These are phyloP conservation scores for Chlamydomonas reinhardtii DNA, from an alignment of 163 green algal species.

Conservation along the genomic window DNA sequence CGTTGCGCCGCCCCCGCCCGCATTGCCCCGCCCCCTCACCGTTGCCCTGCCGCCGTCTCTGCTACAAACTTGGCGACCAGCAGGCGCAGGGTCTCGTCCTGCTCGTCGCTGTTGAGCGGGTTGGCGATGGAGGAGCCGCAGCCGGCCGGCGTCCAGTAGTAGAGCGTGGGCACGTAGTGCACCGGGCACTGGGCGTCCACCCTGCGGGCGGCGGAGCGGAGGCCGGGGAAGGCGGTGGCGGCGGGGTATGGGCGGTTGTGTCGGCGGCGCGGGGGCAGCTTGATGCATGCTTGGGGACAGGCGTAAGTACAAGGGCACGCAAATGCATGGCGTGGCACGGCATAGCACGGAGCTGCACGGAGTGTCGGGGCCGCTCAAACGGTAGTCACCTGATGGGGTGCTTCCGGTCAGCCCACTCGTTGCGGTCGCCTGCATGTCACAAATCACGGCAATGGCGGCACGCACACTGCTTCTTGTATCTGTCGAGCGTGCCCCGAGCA, in stretches of 20 bases:
- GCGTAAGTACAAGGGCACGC: too few species aligned
- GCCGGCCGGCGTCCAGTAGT: constrained; percentile 16
- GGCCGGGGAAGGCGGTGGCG: not conserved
- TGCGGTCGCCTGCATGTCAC: too few species aligned
- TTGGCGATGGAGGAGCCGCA: constrained; percentile 47
- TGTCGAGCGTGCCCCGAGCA: too few species aligned
- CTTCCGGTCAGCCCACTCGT: not conserved
- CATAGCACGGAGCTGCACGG: too few species aligned
- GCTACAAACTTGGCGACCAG: constrained; percentile 44
- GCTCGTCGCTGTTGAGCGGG: constrained; percentile 45
- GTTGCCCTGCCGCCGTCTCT: constrained; percentile 37
- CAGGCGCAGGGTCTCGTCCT: constrained; percentile 27
- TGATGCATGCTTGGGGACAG: too few species aligned
- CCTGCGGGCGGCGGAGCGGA: not conserved
- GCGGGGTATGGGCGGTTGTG: not conserved
- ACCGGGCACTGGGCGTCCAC: constrained; percentile 7
- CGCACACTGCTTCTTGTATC: too few species aligned
- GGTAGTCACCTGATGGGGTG: constrained; percentile 21
- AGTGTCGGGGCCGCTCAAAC: too few species aligned
- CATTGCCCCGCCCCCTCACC: not conserved
- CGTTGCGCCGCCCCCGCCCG: too few species aligned
- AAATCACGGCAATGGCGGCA: too few species aligned
- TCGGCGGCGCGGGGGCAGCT: not conserved
- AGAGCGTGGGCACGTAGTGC: constrained; percentile 44
- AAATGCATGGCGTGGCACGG: too few species aligned